Evolutionary conservation across 768 basidiomycete genomes (phyloP), one percentile per base, ranked within the genome.

Genomic region (Lactarius sp.): DNA sequence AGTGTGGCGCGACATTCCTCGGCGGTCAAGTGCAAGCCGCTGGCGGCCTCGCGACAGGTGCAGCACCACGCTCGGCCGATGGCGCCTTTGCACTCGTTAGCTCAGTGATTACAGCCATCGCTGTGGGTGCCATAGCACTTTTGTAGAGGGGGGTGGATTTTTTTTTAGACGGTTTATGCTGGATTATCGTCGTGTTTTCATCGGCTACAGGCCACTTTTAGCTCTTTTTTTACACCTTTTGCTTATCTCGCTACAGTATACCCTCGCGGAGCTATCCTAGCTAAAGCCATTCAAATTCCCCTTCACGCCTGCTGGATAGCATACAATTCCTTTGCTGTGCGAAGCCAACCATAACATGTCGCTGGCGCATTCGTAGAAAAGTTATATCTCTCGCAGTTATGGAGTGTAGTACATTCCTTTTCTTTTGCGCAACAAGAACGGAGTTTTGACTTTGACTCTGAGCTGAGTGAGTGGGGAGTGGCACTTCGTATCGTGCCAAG

Each of bases 1-100:
- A 79, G 46, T 99, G 96, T 73, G 90, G 90, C 4, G 33, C 73
- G 8, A 80, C 76, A 70, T 97, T 93, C 83, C 78, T 93, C 61
- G 80, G 75, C 61, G 82, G 83, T 44, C 83, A 81, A 20, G 83
- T 87, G 37, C 78, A 85, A 71, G 88, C 87, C 51, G 90, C 88
- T 42, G 89, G 88, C 68, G 80, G 79, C 27, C 71, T 86, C 56
- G 77, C 79, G 6, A 64, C 68, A 6, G 74, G 80, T 22, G 74
- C 69, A 12, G 75, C 75, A 41, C 63, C 72, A 37, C 71, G 68
- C 14, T 50, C 69, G 2, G 66, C 65, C 16, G 66, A 73, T 34
- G 71, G 74, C 16, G 52, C 72, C 56, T 69, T 73, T 31, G 69
- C 72, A 13, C 66, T 71, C 36, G 58, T 77, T 27, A 62, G 76